Evolutionary conservation across 305 asterid species (phyloP), one percentile per base, ranked within the genome.

Genomic region (Withania somnifera): DNA sequence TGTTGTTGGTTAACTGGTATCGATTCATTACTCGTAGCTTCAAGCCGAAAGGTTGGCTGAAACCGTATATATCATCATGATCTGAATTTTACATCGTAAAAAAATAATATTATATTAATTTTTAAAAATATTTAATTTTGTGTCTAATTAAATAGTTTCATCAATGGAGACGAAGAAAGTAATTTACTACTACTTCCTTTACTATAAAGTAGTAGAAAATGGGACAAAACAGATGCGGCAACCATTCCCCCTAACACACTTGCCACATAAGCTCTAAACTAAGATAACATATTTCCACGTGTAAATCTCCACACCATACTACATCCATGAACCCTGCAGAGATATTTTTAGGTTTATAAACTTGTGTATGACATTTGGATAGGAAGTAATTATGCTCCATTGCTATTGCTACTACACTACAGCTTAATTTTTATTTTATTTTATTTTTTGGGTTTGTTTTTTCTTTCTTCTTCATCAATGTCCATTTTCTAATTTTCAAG

Each of bases 241-340:
- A 19, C 67, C 67, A 54, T 30, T 78, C 67, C 54, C 11, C 67
- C 36, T 8, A 58, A 2, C n/a, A 26, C 11, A 63, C 0, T 30
- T 52, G 61, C 83, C 75, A 56, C 80, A 47, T 30, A 45, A 78
- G 69, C 22, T 78, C 0, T 2, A 78, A n/a, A n/a, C n/a, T n/a
- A n/a, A n/a, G 69, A 53, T 53, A 86, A 64, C 77, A 53, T 47
- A 69, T 36, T 61, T 82, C 89, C 89, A 89, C 92, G 89, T 86
- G 92, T 89, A 87, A 60, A 82, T 82, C 67, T 60, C 17, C 77
- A 56, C 61, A 71, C 92, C 92, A 83, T 89, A 87, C 15, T 81
- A 47, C 66, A 40, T 78, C 15, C 81, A 88, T 64, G 13, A 47
- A 13, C 9, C 57, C 81, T 6, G 36, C 5, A 6, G 14, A 0